Evolutionary conservation across 148 eudicot genomes (phyloP), one percentile per base, ranked within the genome.

Genomic region (Nepenthes gracilis): DNA sequence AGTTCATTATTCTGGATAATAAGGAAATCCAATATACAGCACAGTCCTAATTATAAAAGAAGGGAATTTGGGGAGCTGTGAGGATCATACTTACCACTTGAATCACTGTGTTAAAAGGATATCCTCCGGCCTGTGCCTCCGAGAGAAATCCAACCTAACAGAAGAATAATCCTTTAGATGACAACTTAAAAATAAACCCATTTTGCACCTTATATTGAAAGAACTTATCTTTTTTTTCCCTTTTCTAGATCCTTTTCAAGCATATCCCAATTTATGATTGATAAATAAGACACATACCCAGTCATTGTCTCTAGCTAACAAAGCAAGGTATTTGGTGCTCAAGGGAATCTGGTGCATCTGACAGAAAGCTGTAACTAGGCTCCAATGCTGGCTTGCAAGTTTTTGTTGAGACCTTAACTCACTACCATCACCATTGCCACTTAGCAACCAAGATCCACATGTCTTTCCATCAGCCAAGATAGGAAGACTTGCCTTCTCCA

Each of bases 71-170:
- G 43, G 50, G 9, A 62, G 55, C 33, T 12, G 14, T 38, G 53
- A 63, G 33, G 56, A 6, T 13, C 2, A 43, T 4, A 35, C 83
- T 82, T 73, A 92, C 97, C 73, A 85, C 86, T 80, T 85, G 81
- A 36, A 83, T 58, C 70, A 88, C 85, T 53, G 76, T 68, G 55
- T 92, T 94, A 72, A 76, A 80, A 66, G 93, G 68, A 73, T 92
- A 85, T 75, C 89, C 92, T 66, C 96, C 97, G 75, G 80, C 58
- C 75, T 88, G 97, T 37, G 94, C 93, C 76, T 92, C 97, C 53
- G 86, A 82, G 59, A 90, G 83, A 72, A 90, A 90, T 13, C 97
- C 94, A 80, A 90, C 88, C 97, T 87, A 64, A 45, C 57, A 68
- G 47, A 52, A 61, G 37, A 72, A 36, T 32, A 69, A 47, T 48